Evolutionary conservation across 495 filamentous ascomycete genomes (phyloP).

Genomic region (Amniculicola lignicola): DNA sequence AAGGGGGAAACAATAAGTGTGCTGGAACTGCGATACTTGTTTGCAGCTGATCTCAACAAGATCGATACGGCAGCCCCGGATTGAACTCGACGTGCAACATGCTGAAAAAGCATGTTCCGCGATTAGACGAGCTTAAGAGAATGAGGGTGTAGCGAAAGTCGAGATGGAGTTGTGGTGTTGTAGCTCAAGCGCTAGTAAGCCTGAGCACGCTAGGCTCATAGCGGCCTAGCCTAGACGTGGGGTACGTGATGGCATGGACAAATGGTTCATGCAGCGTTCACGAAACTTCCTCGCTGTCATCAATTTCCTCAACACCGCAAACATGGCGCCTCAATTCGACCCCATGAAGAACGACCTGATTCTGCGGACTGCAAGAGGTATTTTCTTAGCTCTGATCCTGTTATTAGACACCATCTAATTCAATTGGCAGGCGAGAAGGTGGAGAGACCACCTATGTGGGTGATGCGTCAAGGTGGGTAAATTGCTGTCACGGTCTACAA

Average conservation of each 20-base stretch:
- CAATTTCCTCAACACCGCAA: too few relatives aligned
- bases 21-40: not conserved
- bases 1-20: conserved; percentile 6
- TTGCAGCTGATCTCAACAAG: too few relatives aligned
- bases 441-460: conserved; percentile 91
- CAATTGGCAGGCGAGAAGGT: conserved; percentile 72
- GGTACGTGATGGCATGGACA: too few relatives aligned
- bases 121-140: too few relatives aligned
- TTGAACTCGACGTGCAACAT: too few relatives aligned
- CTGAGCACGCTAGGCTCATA: too few relatives aligned
- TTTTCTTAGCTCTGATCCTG: conserved; percentile 41
- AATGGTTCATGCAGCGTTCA: too few relatives aligned
- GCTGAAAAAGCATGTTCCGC: conserved; percentile 34
- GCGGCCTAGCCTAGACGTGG: not conserved
- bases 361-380: conserved; percentile 83
- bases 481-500: not conserved
- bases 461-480: conserved; percentile 89
- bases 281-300: too few relatives aligned
- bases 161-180: not conserved
- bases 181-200: not conserved
- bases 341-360: conserved; percentile 88
- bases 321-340: conserved; percentile 52
- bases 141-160: too few relatives aligned
- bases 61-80: too few relatives aligned
- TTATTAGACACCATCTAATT: conserved; percentile 2